These are phyloP conservation scores for Volvox reticuliferus DNA, from an alignment of 139 green algal species.

Conservation along the genomic window DNA sequence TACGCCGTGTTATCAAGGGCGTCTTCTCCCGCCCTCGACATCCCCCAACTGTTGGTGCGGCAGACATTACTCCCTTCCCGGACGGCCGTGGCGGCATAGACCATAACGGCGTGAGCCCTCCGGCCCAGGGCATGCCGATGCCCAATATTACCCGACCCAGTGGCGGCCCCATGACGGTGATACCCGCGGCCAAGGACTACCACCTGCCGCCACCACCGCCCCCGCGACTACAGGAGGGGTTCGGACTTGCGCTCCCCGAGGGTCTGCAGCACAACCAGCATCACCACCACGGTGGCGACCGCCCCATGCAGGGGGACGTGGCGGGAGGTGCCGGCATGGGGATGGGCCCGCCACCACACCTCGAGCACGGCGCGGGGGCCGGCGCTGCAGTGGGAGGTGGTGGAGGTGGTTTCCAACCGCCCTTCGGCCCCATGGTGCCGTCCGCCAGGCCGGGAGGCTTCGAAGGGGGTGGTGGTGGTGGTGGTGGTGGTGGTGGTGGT, in stretches of 20 bases:
- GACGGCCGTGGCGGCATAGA: no score
- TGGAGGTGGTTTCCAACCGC: not conserved
- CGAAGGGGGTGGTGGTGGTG: not conserved
- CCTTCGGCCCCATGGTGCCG: conserved; percentile 19
- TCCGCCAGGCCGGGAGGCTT: not conserved
- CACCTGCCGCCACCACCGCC: not conserved
- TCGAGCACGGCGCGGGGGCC: not conserved
- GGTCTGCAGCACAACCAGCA: not conserved
- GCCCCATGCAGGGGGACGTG: not conserved
- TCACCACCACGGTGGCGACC: not conserved
- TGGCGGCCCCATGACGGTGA: no score
- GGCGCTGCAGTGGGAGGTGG: conserved; percentile 1
- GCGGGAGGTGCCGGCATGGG: not conserved
- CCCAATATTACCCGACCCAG: no score
- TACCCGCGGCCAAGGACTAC: no score
- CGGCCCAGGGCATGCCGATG: no score
- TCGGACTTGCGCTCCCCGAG: not conserved
- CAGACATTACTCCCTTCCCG: no score
- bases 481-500: not conserved
- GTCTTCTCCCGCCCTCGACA: no score
- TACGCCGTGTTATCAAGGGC: no score
- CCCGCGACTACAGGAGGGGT: not conserved
- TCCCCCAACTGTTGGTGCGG: no score
- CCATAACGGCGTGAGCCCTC: no score
- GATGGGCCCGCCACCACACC: not conserved